Evolutionary conservation across 257 asterid species (phyloP).

Genomic region (Lantana camara): DNA sequence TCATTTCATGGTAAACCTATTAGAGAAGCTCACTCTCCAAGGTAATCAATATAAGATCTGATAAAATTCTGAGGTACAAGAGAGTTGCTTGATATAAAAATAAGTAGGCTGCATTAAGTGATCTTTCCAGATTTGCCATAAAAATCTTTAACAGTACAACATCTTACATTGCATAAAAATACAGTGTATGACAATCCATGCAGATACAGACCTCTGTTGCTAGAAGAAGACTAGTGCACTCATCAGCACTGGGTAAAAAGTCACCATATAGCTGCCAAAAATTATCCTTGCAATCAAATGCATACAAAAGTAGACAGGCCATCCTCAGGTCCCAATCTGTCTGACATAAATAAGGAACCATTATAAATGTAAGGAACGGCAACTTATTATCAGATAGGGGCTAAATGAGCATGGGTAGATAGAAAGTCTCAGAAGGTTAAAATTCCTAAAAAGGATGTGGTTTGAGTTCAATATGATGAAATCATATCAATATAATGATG

Average conservation of each 20-base stretch:
- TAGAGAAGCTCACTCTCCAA: not conserved
- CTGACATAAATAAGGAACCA: constrained; percentile 50
- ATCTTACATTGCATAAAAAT: constrained; percentile 4
- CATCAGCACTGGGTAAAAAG: constrained; percentile 87
- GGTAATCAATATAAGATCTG: not conserved
- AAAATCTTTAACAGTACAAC: not conserved
- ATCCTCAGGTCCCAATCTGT: constrained; percentile 95
- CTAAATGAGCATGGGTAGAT: constrained; percentile 5
- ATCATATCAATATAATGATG: not conserved
- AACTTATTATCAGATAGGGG: constrained; percentile 14
- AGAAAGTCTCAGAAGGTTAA: constrained; percentile 8
- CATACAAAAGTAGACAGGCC: constrained; percentile 85
- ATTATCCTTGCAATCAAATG: constrained; percentile 93
- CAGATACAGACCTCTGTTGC: constrained; percentile 82
- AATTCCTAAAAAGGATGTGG: not conserved
- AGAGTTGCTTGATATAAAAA: not conserved
- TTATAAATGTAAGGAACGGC: constrained; percentile 32
- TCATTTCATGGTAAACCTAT: not conserved
- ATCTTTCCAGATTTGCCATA: constrained; percentile 4
- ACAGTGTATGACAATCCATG: constrained; percentile 7
- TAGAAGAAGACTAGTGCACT: constrained; percentile 89
- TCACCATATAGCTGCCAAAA: constrained; percentile 98
- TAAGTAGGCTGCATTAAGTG: not conserved
- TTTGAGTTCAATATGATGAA: constrained; percentile 4
- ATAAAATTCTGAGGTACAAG: not conserved